These are phyloP conservation scores for Schwanniomyces pseudopolymorphus DNA, from an alignment of 805 yeast species.

Conservation along the genomic window DNA sequence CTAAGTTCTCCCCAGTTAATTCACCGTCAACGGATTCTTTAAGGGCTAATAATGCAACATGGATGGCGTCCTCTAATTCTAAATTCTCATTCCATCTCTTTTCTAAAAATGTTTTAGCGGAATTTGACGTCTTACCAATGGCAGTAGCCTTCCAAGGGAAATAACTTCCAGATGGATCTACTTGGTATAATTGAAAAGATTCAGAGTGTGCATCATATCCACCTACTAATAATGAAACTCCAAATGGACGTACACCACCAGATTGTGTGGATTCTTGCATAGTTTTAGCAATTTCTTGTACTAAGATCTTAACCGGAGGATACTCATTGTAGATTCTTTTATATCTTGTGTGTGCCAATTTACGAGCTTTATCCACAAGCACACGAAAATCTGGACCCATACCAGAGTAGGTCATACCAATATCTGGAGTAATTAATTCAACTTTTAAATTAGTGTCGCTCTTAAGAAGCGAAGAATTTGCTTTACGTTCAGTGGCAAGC, in stretches of 20 bases:
- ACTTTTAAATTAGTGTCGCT: conserved; percentile 76
- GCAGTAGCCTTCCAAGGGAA: conserved; percentile 99
- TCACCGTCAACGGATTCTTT: conserved; percentile 98
- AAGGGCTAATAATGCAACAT: conserved; percentile 88
- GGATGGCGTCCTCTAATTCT: conserved; percentile 97
- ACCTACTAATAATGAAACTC: conserved; percentile 91
- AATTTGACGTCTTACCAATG: conserved; percentile 90
- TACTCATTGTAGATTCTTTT: conserved; percentile 93
- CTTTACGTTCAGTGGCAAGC: conserved; percentile 92
- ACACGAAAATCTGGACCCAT: conserved; percentile 99
- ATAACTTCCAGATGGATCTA: conserved; percentile 96
- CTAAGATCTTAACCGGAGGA: conserved; percentile 93
- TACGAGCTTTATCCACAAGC: conserved; percentile 88
- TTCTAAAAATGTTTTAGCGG: conserved; percentile 97
- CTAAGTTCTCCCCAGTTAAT: conserved; percentile 94
- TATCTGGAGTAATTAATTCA: conserved; percentile 84
- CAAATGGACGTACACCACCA: conserved; percentile 99
- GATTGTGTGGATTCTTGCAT: conserved; percentile 99
- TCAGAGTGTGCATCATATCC: conserved; percentile 83
- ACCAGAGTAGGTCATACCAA: conserved; percentile 95
- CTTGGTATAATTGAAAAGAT: conserved; percentile 81
- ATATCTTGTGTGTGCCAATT: conserved; percentile 88
- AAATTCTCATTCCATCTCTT: conserved; percentile 98
- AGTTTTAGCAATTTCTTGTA: conserved; percentile 90
- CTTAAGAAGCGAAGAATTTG: conserved; percentile 74